Evolutionary conservation across 345 rosid species (phyloP).

Genomic region (Moricandia moricandioides): DNA sequence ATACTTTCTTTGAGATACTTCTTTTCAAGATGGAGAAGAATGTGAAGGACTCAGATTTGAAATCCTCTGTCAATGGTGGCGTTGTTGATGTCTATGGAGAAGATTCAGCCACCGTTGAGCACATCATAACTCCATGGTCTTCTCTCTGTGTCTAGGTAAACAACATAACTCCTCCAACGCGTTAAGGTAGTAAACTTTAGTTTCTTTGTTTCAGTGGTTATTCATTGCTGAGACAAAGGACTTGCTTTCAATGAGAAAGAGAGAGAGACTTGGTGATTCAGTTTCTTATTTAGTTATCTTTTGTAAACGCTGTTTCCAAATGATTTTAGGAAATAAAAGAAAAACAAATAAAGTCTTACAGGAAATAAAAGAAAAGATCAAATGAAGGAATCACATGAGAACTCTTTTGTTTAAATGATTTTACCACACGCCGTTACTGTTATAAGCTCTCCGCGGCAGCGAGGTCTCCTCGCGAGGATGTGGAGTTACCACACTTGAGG

Average conservation of each 20-base stretch:
- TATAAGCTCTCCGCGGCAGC: too few relatives aligned
- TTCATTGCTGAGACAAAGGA: slow-evolving; percentile 84
- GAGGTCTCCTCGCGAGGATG: too few relatives aligned
- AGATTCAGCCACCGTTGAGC: slow-evolving; percentile 80
- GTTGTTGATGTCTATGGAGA: slow-evolving; percentile 78
- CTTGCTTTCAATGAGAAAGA: slow-evolving; percentile 81
- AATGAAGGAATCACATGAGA: too few relatives aligned
- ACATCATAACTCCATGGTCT: slow-evolving; percentile 86
- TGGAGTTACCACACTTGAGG: too few relatives aligned
- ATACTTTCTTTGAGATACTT: not conserved
- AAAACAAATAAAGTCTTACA: too few relatives aligned
- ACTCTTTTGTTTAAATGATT: too few relatives aligned
- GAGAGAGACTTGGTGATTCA: slow-evolving; percentile 34
- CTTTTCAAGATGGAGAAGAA: slow-evolving; percentile 48
- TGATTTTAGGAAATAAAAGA: too few relatives aligned
- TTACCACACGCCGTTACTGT: too few relatives aligned
- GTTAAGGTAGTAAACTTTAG: not conserved
- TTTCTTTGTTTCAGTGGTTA: slow-evolving; percentile 57
- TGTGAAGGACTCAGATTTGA: slow-evolving; percentile 50
- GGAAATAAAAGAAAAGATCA: too few relatives aligned
- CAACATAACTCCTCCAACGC: not conserved
- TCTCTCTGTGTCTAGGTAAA: slow-evolving; percentile 71
- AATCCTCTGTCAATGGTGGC: slow-evolving; percentile 59
- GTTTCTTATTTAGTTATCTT: too few relatives aligned
- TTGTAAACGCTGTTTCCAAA: too few relatives aligned